Evolutionary conservation across 2,329 filamentous ascomycete genomes (phyloP).

Genomic region (Monascus ruber): DNA sequence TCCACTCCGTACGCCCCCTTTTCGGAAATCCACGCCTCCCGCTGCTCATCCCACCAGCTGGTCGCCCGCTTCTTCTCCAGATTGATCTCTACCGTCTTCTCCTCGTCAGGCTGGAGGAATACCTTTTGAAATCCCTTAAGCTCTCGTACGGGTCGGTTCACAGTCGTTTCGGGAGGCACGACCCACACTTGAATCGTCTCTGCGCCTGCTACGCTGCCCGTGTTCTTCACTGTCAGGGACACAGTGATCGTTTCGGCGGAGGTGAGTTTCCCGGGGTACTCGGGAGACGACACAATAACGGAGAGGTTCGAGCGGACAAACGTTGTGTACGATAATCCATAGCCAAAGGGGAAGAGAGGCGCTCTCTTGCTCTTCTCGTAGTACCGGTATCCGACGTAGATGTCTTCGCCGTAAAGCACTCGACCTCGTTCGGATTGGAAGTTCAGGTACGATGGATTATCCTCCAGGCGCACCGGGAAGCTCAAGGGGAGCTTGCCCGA

Average conservation of each 20-base stretch:
- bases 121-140: conserved; percentile 57
- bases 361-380: conserved; percentile 59
- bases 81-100: conserved; percentile 44
- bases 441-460: conserved; percentile 68
- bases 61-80: conserved; percentile 53
- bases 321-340: conserved; percentile 66
- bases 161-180: conserved; percentile 33
- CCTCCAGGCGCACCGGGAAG: conserved; percentile 56
- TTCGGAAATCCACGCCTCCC: conserved; percentile 55
- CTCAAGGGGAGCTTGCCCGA: conserved; percentile 63
- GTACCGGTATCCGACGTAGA: conserved; percentile 72
- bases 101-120: conserved; percentile 48
- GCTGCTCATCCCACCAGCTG: conserved; percentile 60
- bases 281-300: conserved; percentile 14
- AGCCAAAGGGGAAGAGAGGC: conserved; percentile 65
- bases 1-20: conserved; percentile 53
- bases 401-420: conserved; percentile 65
- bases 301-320: conserved; percentile 47
- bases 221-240: conserved; percentile 41
- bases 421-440: conserved; percentile 59
- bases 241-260: conserved; percentile 37
- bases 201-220: conserved; percentile 40
- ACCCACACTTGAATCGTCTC: conserved; percentile 49
- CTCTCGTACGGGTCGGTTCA: conserved; percentile 49
- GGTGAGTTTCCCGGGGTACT: conserved; percentile 19